A percentile compares a stretch with the other conserved stretches of the same genome.
phyloP scores from a whole-genome alignment of 2,329 filamentous ascomycete genomes.

The Calonectria naviculata region DNA sequence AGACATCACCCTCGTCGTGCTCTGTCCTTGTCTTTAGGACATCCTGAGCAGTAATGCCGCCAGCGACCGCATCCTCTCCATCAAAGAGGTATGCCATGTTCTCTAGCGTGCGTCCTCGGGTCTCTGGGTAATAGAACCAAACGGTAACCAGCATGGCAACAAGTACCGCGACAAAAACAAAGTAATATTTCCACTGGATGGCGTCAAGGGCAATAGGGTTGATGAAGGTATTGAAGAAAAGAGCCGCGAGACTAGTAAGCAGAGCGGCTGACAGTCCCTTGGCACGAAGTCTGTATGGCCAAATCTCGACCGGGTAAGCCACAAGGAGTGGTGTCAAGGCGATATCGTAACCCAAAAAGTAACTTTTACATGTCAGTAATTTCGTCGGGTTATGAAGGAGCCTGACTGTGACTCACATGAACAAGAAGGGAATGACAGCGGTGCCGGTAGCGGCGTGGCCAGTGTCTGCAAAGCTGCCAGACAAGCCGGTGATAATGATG shows the following conservation, averaged over 20 bases:
- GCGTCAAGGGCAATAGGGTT: conserved; percentile 35
- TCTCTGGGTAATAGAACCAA: conserved; percentile 24
- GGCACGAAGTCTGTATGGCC: conserved; percentile 33
- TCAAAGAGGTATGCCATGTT: conserved; percentile 31
- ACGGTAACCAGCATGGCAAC: conserved; percentile 14
- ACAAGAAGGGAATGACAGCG: conserved; percentile 1
- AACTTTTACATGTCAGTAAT: conserved; percentile 36
- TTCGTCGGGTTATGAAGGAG: not conserved
- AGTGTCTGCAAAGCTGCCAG: conserved; percentile 10
- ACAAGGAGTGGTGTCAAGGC: conserved; percentile 62
- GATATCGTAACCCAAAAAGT: conserved; percentile 56
- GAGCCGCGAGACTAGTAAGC: conserved; percentile 26
- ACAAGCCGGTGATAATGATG: conserved; percentile 18
- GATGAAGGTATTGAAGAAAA: conserved; percentile 35
- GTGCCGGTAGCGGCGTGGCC: conserved; percentile 1
- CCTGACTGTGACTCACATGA: conserved; percentile 27
- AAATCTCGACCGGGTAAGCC: conserved; percentile 35
- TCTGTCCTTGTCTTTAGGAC: conserved; percentile 5
- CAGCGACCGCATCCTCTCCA: conserved; percentile 8
- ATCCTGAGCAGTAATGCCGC: conserved; percentile 2
- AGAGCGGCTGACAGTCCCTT: conserved; percentile 34
- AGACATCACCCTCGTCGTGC: conserved; percentile 1
- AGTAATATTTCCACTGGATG: conserved; percentile 32
- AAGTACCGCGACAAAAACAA: conserved; percentile 24
- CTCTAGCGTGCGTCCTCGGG: conserved; percentile 31